Evolutionary conservation across 176 grass and related monocot species (phyloP).

Genomic region (Elymus sibiricus): DNA sequence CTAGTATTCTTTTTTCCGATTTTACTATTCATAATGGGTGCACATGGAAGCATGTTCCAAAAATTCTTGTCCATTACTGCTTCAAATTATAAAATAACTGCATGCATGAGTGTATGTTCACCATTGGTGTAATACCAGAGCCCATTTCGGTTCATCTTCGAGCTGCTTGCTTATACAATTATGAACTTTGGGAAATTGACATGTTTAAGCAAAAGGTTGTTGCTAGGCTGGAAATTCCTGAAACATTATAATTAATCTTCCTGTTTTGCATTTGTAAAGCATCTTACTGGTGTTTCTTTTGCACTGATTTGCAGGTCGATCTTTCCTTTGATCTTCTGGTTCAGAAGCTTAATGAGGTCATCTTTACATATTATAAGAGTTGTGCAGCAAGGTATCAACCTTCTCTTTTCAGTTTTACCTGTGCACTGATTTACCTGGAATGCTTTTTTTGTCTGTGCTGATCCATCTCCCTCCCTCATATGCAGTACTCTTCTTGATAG

Average conservation of each 20-base stretch:
- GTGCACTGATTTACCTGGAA: background rate
- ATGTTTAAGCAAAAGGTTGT: background rate
- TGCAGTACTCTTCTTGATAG: conserved; percentile 89
- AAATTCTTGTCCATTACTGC: background rate
- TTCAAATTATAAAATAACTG: background rate
- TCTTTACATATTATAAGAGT: conserved; percentile 98
- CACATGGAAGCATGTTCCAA: no score
- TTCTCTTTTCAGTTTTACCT: conserved; percentile 29
- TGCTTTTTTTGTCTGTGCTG: conserved; percentile 15
- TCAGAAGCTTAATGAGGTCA: conserved; percentile 93
- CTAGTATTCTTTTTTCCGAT: no score
- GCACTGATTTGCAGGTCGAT: conserved; percentile 69
- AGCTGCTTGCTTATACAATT: conserved; percentile 25
- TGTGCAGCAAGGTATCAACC: conserved; percentile 74
- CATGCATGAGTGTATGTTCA: conserved; percentile 13
- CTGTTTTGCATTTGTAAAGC: conserved; percentile 17
- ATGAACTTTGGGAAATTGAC: background rate
- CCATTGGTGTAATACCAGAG: conserved; percentile 1
- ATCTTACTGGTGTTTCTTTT: conserved; percentile 14
- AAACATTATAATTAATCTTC: background rate
- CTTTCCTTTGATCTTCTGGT: conserved; percentile 97
- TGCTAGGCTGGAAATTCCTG: conserved; percentile 13
- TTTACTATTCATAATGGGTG: no score
- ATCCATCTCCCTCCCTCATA: conserved; percentile 5
- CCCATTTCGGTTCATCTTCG: background rate